Evolutionary conservation across 139 green algal genomes (phyloP), one percentile per base, ranked within the genome.

Genomic region (Chlamydomonas urium): DNA sequence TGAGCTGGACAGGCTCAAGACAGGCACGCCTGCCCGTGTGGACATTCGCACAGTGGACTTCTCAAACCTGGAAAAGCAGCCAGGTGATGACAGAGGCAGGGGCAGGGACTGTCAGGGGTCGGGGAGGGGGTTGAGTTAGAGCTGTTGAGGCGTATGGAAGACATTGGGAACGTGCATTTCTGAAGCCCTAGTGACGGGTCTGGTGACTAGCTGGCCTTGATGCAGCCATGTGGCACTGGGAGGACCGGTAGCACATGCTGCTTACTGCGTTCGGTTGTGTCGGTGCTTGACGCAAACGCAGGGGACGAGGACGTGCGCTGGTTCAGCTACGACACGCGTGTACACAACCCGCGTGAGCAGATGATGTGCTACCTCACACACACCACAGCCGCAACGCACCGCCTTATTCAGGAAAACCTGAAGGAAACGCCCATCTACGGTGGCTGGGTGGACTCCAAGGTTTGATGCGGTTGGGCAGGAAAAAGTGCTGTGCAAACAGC

Each of bases 391-490:
- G 90, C 84, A 19, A 98, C 95, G 28, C 95, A 98, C 84, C 47
- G 65, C 34, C 75, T 96, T 33, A 94, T 97, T 58, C 56, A 73
- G 19, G 84, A 88, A 24, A 94, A 96, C 74, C 83, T 98, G 48
- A 50, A 88, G 57, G 93, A 98, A 80, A 97, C 94, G 42, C 95
- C 95, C 6, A 93, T 93, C 47, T 99, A 99, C 65, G 95, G 95
- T 0, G 94, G 94, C 3, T 98, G 94, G 92, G 85, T 45, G 32
- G 60, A 67, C 60, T 67, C 60, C 19, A 42, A 38, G 60, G n/a
- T n/a, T n/a, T n/a, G n/a, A n/a, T n/a, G n/a, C n/a, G n/a, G n/a
- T n/a, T n/a, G n/a, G 14, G 4, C 23, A 21, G 10, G 48, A 32
- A 32, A 21, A 32, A 28, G 14, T 60, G 48, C 48, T 60, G 48